Conservation (phyloP, 768 basidiomycete species). For the Rhodotorula kratochvilovae region DNA sequence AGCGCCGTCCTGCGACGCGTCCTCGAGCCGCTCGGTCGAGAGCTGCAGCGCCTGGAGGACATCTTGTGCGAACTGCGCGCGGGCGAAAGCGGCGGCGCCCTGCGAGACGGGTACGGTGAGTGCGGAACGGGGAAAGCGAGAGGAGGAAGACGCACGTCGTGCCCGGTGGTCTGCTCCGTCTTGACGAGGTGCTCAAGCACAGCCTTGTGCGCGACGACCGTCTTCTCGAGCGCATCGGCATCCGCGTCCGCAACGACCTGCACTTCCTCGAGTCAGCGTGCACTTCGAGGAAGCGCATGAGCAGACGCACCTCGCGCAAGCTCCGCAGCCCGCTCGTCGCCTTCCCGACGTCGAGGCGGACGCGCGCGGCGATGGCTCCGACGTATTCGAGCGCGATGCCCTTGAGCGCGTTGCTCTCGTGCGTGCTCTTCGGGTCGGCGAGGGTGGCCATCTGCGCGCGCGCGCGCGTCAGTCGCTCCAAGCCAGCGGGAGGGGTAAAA, state of each 20-base stretch:
- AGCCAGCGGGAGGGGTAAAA: background rate
- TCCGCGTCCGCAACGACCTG: conserved; percentile 57
- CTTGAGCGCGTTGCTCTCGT: conserved; percentile 79
- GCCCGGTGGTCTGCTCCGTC: conserved; percentile 70
- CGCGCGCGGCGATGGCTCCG: conserved; percentile 80
- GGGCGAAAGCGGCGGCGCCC: conserved; percentile 7
- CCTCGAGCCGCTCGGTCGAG: background rate
- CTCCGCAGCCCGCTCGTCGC: conserved; percentile 46
- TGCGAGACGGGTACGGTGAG: background rate
- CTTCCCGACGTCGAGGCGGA: conserved; percentile 58
- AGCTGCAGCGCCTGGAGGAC: background rate
- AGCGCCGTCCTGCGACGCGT: background rate
- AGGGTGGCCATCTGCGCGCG: conserved; percentile 65
- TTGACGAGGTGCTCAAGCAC: conserved; percentile 65
- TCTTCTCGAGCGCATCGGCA: conserved; percentile 56
- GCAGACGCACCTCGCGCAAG: conserved; percentile 69
- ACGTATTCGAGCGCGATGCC: conserved; percentile 87
- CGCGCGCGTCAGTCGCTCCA: background rate
- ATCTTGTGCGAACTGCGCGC: background rate
- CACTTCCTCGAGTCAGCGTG: too few species aligned
- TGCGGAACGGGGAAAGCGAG: background rate
- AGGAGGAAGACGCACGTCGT: conserved; percentile 57
- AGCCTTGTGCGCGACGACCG: conserved; percentile 62
- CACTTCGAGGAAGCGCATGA: background rate
- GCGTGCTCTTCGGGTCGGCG: conserved; percentile 68